phyloP scores from a whole-genome alignment of 202 grass and related monocot species.

The Setaria italica region DNA sequence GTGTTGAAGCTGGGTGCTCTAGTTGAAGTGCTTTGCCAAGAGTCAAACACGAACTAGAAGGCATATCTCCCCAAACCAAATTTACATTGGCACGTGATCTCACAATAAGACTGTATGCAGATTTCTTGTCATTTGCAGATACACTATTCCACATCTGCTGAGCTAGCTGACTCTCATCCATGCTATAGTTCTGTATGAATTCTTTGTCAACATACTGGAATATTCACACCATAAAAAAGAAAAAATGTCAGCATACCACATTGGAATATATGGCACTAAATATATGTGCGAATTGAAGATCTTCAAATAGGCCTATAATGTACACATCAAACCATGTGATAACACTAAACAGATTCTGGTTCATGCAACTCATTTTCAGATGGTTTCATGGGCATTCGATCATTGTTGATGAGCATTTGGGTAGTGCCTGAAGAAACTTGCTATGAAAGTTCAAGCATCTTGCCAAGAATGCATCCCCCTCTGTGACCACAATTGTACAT shows the following conservation, averaged over 20 bases:
- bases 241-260: slow-evolving; percentile 40
- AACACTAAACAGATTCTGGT: slow-evolving; percentile 26
- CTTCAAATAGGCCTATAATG: slow-evolving; percentile 26
- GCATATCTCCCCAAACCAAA: slow-evolving; percentile 64
- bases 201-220: slow-evolving; percentile 94
- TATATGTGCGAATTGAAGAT: neutral
- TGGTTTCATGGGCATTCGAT: slow-evolving; percentile 30
- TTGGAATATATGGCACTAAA: slow-evolving; percentile 30
- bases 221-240: slow-evolving; percentile 37
- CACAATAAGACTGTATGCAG: slow-evolving; percentile 78
- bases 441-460: neutral
- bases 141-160: slow-evolving; percentile 90
- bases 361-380: slow-evolving; percentile 24
- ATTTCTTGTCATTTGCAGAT: slow-evolving; percentile 80
- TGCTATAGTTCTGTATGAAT: slow-evolving; percentile 61
- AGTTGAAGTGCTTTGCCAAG: slow-evolving; percentile 64
- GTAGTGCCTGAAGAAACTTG: slow-evolving; percentile 39
- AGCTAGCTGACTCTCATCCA: slow-evolving; percentile 63
- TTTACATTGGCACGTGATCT: slow-evolving; percentile 80
- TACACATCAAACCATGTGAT: slow-evolving; percentile 25
- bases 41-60: slow-evolving; percentile 49
- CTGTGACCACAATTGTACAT: neutral
- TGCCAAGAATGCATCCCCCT: neutral
- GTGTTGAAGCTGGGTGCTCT: slow-evolving; percentile 56
- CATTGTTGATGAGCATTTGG: neutral